Base-by-base conservation (phyloP, 192 early-diverging fungal species). In the Backusella parvicylindrica region DNA sequence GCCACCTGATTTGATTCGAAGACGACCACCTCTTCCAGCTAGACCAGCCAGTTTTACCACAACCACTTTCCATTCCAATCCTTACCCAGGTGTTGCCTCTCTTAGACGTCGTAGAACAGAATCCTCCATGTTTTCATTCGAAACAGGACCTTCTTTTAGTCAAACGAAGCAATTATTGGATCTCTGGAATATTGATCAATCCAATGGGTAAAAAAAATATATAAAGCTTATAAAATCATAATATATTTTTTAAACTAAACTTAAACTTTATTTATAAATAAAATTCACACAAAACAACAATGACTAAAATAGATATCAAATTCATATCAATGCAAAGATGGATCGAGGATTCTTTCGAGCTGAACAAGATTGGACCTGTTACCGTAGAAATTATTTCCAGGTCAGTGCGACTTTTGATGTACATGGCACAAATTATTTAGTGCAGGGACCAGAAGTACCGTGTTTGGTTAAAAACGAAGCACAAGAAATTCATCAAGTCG, bases 361-460 rank as follows among this genome's bases (percentile, higher is more conserved):
- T 0, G 91, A 90, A 37, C 81, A 85, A 49, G 91, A 91, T 64
- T 97, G 95, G 93, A 96, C 96, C 2, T 97, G 96, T 75, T 98
- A 98, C 80, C 88, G 96, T 16, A 89, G 96, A 75, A 98, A 98
- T 80, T 98, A 97, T 81, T 97, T 97, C 68, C 94, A 97, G 73
- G 86, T 98, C 26, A 90, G 87, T 60, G 84, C 86, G 8, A 80
- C 89, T 12, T 94, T 94, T 50, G 75, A 76, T 50, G 53, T 81
- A 1, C 79, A 81, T 43, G 71, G 75, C n/a, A 68, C 69, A 4
- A 77, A 73, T 40, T 78, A 73, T 53, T 9, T 68, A 18, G 23
- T 78, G 18, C 77, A 85, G 18, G 91, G 87, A 35, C 77, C 90
- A 11, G 89, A 87, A 69, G 79, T 83, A n/a, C 89, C 90, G 1